These are phyloP conservation scores for Hypoxylon sp. DNA, from an alignment of 2,329 filamentous ascomycete genomes.

Conservation along the genomic window DNA sequence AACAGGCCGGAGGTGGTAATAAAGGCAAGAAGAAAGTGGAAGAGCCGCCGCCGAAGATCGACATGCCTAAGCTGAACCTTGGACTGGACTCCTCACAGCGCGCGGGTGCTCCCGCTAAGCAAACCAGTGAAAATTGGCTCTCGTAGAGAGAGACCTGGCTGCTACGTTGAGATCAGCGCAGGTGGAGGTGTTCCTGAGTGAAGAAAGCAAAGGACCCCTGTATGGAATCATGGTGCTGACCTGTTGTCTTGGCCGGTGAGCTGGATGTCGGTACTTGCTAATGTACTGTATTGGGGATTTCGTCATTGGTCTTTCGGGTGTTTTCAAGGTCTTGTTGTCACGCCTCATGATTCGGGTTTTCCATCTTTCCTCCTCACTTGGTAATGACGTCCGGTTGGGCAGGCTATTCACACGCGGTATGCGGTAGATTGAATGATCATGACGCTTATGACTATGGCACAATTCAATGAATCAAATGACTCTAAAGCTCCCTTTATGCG, in stretches of 20 bases:
- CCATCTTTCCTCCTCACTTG: conserved; percentile 40
- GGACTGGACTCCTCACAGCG: conserved; percentile 51
- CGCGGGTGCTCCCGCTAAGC: conserved; percentile 37
- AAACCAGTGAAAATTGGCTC: conserved; percentile 49
- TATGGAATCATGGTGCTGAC: conserved; percentile 24
- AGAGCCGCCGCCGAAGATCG: conserved; percentile 70
- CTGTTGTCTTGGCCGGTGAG: conserved; percentile 26
- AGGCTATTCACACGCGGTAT: conserved; percentile 37
- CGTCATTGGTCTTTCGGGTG: conserved; percentile 31
- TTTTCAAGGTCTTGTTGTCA: conserved; percentile 35
- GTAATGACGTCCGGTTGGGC: conserved; percentile 44
- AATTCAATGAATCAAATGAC: conserved; percentile 50
- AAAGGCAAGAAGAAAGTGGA: conserved; percentile 63
- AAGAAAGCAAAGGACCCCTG: conserved; percentile 7
- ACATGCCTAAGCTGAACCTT: conserved; percentile 69
- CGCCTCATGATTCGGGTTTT: conserved; percentile 37
- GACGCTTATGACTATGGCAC: conserved; percentile 48
- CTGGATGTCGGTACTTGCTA: conserved; percentile 35
- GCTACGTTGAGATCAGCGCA: conserved; percentile 30
- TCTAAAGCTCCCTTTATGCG: conserved; percentile 20
- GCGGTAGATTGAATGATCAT: conserved; percentile 47
- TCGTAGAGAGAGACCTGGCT: conserved; percentile 46
- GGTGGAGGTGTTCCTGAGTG: conserved; percentile 12
- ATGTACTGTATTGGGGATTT: conserved; percentile 35
- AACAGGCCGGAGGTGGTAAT: conserved; percentile 53